Conservation (phyloP, 2,329 filamentous ascomycete genomes). For the Trichophyton mentagrophytes region DNA sequence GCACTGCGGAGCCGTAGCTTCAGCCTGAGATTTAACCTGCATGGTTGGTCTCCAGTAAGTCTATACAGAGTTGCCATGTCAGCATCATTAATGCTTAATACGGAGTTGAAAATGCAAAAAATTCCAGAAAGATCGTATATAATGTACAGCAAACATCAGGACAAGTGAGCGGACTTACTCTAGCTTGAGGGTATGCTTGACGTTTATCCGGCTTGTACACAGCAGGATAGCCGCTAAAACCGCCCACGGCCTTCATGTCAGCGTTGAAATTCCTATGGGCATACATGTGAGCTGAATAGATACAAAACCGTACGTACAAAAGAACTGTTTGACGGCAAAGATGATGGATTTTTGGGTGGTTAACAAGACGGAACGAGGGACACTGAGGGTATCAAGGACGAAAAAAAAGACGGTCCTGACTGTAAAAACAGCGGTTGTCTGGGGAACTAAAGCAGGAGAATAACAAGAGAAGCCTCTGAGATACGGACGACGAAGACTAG, state of each 20-base stretch:
- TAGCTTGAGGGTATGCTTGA: not conserved
- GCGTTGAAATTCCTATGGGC: not conserved
- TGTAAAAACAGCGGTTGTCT: not conserved
- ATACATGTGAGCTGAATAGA: not conserved
- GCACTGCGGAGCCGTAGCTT: constrained; percentile 16
- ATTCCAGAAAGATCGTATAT: too few relatives aligned
- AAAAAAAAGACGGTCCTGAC: not conserved
- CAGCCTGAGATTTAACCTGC: constrained; percentile 16
- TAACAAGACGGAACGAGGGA: not conserved
- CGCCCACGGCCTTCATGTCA: constrained; percentile 2
- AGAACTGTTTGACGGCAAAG: not conserved
- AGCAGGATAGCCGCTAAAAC: not conserved
- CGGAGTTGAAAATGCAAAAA: too few relatives aligned
- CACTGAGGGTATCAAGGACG: not conserved
- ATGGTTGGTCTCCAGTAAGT: not conserved
- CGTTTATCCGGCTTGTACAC: constrained; percentile 1
- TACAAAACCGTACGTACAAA: not conserved
- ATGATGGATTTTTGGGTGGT: not conserved
- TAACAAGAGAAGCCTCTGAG: constrained; percentile 43
- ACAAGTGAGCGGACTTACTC: not conserved
- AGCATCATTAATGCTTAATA: not conserved
- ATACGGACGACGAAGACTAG: constrained; percentile 16
- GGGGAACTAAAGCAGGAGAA: constrained; percentile 23
- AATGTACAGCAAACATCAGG: too few relatives aligned
- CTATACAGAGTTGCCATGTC: not conserved